These are phyloP conservation scores for Arthrobotrys entomopaga DNA, from an alignment of 2,329 filamentous ascomycete genomes.

Conservation along the genomic window DNA sequence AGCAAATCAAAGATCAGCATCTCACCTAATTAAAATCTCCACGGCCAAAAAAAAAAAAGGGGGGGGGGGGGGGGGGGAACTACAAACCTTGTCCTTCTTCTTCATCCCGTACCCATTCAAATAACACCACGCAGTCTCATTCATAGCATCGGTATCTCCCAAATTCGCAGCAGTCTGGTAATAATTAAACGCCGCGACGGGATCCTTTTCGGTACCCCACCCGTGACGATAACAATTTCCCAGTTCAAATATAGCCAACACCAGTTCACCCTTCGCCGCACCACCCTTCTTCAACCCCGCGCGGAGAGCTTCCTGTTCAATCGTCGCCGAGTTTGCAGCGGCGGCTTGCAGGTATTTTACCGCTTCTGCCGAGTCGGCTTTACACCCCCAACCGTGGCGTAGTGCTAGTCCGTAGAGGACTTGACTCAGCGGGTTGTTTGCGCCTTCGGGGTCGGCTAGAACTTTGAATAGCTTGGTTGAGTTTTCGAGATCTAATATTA, in stretches of 20 bases:
- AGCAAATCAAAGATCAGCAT: constrained; percentile 12
- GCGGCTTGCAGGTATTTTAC: constrained; percentile 87
- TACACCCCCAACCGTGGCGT: constrained; percentile 91
- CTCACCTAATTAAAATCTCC: constrained; percentile 13
- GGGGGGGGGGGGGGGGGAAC: too few species aligned
- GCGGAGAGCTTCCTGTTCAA: constrained; percentile 85
- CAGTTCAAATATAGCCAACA: constrained; percentile 95
- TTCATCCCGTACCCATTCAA: constrained; percentile 95
- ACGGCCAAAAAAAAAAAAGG: constrained; percentile 1
- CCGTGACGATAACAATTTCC: constrained; percentile 92
- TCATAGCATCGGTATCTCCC: constrained; percentile 97
- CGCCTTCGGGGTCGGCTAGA: constrained; percentile 82
- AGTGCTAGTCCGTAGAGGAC: constrained; percentile 94
- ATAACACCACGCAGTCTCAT: constrained; percentile 96
- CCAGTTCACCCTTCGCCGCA: constrained; percentile 92
- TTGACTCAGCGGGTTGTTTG: constrained; percentile 93
- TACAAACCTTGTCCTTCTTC: constrained; percentile 89
- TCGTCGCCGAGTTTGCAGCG: constrained; percentile 85
- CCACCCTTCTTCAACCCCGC: constrained; percentile 93
- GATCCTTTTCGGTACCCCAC: constrained; percentile 89
- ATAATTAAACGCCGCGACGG: constrained; percentile 85
- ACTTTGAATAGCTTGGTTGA: constrained; percentile 87
- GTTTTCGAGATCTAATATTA: constrained; percentile 71
- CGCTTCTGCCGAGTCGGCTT: constrained; percentile 75
- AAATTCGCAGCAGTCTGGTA: constrained; percentile 98